These are phyloP conservation scores for Oldenlandia corymbosa DNA, from an alignment of 257 asterid genomes.

Conservation along the genomic window DNA sequence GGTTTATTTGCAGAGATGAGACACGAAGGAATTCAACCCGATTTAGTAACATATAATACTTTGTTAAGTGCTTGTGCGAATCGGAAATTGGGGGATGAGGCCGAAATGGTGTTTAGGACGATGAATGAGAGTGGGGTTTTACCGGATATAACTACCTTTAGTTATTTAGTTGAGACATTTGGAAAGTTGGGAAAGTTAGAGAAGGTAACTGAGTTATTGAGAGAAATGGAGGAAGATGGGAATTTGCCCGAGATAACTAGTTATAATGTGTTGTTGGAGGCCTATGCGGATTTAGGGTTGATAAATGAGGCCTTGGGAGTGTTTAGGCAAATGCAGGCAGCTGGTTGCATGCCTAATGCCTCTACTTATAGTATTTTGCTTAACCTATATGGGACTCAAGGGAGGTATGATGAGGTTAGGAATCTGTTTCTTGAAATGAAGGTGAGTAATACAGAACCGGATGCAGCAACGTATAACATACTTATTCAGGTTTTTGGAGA, in stretches of 20 bases:
- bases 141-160: constrained; percentile 73
- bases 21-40: constrained; percentile 93
- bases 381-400: constrained; percentile 74
- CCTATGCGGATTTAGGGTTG: constrained; percentile 61
- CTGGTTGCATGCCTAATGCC: constrained; percentile 84
- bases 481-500: constrained; percentile 88
- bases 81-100: constrained; percentile 84
- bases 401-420: constrained; percentile 87
- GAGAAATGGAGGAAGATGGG: constrained; percentile 82
- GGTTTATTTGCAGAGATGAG: constrained; percentile 94
- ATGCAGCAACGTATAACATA: constrained; percentile 81
- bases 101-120: constrained; percentile 91
- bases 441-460: constrained; percentile 82
- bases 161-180: constrained; percentile 77
- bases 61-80: constrained; percentile 76
- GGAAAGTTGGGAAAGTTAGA: constrained; percentile 65
- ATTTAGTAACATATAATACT: constrained; percentile 84
- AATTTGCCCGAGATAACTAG: constrained; percentile 77
- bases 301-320: constrained; percentile 81
- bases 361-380: constrained; percentile 77
- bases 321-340: constrained; percentile 88
- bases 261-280: constrained; percentile 86
- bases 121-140: constrained; percentile 92
- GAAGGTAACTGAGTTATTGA: constrained; percentile 67
- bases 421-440: constrained; percentile 95